These are phyloP conservation scores for Penicillium sp. DNA, from an alignment of 2,329 filamentous ascomycete species.

Conservation along the genomic window DNA sequence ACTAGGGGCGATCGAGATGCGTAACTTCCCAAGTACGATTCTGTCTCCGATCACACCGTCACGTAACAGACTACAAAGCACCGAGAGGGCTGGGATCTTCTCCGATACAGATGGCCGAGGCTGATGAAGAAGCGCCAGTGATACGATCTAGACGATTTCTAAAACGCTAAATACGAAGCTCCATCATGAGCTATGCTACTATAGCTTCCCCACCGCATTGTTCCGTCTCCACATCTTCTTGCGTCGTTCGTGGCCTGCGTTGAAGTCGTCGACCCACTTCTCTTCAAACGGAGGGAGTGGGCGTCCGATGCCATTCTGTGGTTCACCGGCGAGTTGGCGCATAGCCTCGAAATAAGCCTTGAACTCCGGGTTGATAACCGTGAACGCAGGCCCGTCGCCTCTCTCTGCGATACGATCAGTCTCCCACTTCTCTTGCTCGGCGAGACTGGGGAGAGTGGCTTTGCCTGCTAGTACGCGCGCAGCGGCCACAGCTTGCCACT, in stretches of 20 bases:
- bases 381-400: slow-evolving; percentile 59
- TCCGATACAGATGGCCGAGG: not conserved
- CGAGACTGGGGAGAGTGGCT: slow-evolving; percentile 48
- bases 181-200: not conserved
- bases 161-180: not conserved
- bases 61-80: not conserved
- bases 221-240: slow-evolving; percentile 61
- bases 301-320: slow-evolving; percentile 39
- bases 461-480: slow-evolving; percentile 59
- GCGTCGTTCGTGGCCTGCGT: slow-evolving; percentile 55
- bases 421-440: slow-evolving; percentile 59
- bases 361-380: slow-evolving; percentile 60
- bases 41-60: not conserved
- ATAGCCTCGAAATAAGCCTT: slow-evolving; percentile 62
- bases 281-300: slow-evolving; percentile 44
- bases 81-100: not conserved
- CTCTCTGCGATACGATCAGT: slow-evolving; percentile 50
- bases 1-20: not conserved
- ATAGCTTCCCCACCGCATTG: slow-evolving; percentile 23
- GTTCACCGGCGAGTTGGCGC: slow-evolving; percentile 43
- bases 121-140: not conserved
- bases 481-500: slow-evolving; percentile 65
- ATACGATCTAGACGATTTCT: not conserved
- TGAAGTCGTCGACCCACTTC: slow-evolving; percentile 46
- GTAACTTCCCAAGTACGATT: no score